Conservation (phyloP, 768 basidiomycete species). For the Hysterangium stoloniferum region DNA sequence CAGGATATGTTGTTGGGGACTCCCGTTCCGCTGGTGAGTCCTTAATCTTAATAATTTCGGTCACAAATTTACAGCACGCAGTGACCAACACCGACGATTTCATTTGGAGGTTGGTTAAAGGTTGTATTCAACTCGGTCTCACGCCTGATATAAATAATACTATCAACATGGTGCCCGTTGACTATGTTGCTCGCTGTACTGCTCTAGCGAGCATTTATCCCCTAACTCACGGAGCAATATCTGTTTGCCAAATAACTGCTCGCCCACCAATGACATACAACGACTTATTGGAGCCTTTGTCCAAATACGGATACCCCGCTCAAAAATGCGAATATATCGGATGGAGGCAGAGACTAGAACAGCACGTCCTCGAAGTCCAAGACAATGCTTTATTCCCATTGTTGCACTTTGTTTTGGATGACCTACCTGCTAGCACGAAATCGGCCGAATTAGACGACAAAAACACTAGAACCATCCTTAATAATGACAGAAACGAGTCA, state of each 20-base stretch:
- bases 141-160: slow-evolving; percentile 98
- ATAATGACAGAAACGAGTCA: slow-evolving; percentile 28
- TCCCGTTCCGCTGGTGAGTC: slow-evolving; percentile 73
- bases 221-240: slow-evolving; percentile 31
- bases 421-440: slow-evolving; percentile 94
- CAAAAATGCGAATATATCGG: slow-evolving; percentile 78
- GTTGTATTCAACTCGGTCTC: slow-evolving; percentile 95
- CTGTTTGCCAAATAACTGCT: slow-evolving; percentile 81
- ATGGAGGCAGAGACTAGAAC: slow-evolving; percentile 90
- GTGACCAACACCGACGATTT: slow-evolving; percentile 99
- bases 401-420: slow-evolving; percentile 94
- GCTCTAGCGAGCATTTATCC: slow-evolving; percentile 64
- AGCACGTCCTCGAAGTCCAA: slow-evolving; percentile 88
- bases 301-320: slow-evolving; percentile 73
- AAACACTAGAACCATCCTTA: slow-evolving; percentile 66
- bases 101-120: slow-evolving; percentile 96
- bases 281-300: slow-evolving; percentile 64
- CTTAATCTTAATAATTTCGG: slow-evolving; percentile 3
- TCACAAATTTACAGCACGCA: slow-evolving; percentile 21
- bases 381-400: slow-evolving; percentile 97
- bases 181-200: slow-evolving; percentile 85
- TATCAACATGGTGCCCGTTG: slow-evolving; percentile 96
- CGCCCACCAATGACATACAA: slow-evolving; percentile 87
- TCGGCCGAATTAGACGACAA: slow-evolving; percentile 83
- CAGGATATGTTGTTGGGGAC: slow-evolving; percentile 95